Conservation (phyloP, 2,329 filamentous ascomycete genomes). For the Aspergillus ochraceus region DNA sequence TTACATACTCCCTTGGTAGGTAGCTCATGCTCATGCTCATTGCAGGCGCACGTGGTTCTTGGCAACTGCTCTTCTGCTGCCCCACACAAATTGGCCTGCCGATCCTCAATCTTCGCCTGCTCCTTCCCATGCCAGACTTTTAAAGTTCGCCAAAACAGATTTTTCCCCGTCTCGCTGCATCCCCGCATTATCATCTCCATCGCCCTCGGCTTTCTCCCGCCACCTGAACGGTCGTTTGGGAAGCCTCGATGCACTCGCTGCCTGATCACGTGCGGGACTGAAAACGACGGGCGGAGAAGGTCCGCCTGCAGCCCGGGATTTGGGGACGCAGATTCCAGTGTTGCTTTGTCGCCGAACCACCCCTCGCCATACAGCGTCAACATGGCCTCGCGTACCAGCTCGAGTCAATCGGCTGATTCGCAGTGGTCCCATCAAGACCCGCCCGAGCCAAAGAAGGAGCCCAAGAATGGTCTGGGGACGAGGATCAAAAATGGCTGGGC, state of each 20-base stretch:
- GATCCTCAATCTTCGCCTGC: not conserved
- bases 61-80: not conserved
- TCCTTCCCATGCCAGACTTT: not conserved
- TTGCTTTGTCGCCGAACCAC: too few species aligned
- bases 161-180: not conserved
- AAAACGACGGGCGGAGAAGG: not conserved
- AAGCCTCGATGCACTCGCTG: not conserved
- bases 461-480: not conserved
- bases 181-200: not conserved
- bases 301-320: not conserved
- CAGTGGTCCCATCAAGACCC: constrained; percentile 2
- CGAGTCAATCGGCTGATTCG: constrained; percentile 1
- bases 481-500: constrained; percentile 32
- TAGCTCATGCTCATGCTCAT: too few species aligned
- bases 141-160: not conserved
- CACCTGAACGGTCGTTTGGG: not conserved
- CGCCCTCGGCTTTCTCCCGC: not conserved
- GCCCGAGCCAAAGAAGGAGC: not conserved
- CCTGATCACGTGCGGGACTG: not conserved
- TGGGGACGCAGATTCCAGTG: not conserved
- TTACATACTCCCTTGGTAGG: too few species aligned
- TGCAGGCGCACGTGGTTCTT: not conserved
- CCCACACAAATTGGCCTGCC: not conserved
- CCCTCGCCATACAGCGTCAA: not conserved
- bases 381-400: constrained; percentile 4